These are phyloP conservation scores for Coleophoma eucalyptorum DNA, from an alignment of 2,329 filamentous ascomycete genomes.

Conservation along the genomic window DNA sequence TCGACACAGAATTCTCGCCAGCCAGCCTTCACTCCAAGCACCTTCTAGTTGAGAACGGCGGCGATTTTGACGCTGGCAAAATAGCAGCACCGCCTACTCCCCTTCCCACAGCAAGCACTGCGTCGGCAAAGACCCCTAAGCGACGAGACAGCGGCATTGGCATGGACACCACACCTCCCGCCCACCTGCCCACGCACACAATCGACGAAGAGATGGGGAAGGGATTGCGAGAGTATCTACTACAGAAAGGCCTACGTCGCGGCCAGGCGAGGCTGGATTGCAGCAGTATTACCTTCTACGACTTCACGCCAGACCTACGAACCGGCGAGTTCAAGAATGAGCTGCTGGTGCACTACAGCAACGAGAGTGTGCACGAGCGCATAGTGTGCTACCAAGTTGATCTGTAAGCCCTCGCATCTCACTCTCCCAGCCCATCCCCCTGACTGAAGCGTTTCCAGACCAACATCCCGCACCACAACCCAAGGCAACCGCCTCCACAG, in stretches of 20 bases:
- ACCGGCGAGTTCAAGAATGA: constrained; percentile 9
- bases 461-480: background rate
- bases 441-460: constrained; percentile 1
- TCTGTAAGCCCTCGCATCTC: constrained; percentile 17
- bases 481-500: background rate
- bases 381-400: constrained; percentile 20
- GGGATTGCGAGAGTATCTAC: constrained; percentile 21
- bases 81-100: background rate
- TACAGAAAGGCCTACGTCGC: constrained; percentile 11
- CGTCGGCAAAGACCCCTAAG: background rate
- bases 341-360: constrained; percentile 15
- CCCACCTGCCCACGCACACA: background rate
- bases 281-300: constrained; percentile 20
- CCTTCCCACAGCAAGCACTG: background rate
- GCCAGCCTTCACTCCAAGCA: background rate
- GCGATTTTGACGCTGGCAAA: background rate
- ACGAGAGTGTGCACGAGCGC: constrained; percentile 5
- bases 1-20: background rate
- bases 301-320: constrained; percentile 20
- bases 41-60: too few relatives aligned
- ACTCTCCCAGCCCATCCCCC: background rate
- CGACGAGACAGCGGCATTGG: too few relatives aligned
- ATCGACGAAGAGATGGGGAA: constrained; percentile 19
- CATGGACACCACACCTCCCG: background rate
- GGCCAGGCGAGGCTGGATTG: constrained; percentile 14